phyloP scores from a whole-genome alignment of 169 alveolate species.

The Eimeria tenella region DNA sequence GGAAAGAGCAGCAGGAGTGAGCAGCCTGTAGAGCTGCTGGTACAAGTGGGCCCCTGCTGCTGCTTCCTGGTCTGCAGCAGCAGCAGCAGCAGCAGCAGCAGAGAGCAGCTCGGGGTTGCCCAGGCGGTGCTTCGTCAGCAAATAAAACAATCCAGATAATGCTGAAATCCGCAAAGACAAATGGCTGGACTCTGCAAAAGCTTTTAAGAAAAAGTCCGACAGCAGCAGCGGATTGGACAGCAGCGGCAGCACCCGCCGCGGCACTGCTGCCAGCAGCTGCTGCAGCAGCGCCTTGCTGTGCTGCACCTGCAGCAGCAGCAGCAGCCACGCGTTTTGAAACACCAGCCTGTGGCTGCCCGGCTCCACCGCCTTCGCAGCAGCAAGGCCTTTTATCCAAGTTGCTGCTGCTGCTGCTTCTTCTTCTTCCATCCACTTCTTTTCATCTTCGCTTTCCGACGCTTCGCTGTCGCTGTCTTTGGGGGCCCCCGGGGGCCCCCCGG shows the following conservation, averaged over 20 bases:
- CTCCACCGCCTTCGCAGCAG: not conserved
- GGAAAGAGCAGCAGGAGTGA: slow-evolving; percentile 70
- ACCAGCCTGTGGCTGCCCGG: slow-evolving; percentile 13
- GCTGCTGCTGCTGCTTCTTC: slow-evolving; percentile 7
- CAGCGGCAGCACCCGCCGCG: slow-evolving; percentile 20
- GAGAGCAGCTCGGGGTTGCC: slow-evolving; percentile 71
- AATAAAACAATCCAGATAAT: slow-evolving; percentile 66
- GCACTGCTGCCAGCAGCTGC: slow-evolving; percentile 11
- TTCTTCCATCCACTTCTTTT: not conserved
- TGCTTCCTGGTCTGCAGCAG: not conserved
- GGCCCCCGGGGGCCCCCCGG: too few species aligned
- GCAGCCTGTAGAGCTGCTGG: slow-evolving; percentile 44
- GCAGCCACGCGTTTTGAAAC: slow-evolving; percentile 64
- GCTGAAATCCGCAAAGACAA: slow-evolving; percentile 34
- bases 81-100: not conserved
- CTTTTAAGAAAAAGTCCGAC: slow-evolving; percentile 59
- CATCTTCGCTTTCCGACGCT: slow-evolving; percentile 2
- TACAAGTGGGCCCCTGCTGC: slow-evolving; percentile 65
- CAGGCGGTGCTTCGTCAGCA: slow-evolving; percentile 71
- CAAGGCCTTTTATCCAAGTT: not conserved
- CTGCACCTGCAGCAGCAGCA: slow-evolving; percentile 23
- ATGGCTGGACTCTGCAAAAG: not conserved
- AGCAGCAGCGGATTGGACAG: slow-evolving; percentile 74
- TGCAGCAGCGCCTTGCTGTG: not conserved
- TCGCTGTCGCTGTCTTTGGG: not conserved